Percentiles rank a stretch among this genome's conserved stretches.
phyloP scores from a whole-genome alignment of 31 red algal genomes.

The Pterothamnion heteromorphum region DNA sequence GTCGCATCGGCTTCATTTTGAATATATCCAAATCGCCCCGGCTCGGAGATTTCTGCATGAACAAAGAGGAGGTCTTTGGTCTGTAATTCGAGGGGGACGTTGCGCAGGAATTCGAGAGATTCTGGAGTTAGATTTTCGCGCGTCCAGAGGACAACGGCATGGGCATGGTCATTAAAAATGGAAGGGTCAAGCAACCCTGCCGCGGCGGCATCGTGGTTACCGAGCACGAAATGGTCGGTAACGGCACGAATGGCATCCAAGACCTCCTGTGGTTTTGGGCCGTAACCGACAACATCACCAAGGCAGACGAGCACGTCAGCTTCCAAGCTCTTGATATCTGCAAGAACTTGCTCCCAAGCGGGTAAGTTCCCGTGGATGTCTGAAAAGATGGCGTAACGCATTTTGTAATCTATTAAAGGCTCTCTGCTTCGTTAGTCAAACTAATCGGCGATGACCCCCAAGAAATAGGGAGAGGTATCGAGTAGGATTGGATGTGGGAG shows the following conservation, averaged over 20 bases:
- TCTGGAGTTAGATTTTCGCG: neutral
- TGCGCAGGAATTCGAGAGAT: neutral
- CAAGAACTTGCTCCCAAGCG: neutral
- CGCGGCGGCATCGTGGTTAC: neutral
- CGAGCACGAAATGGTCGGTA: neutral
- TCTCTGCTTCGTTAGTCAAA: too few relatives aligned
- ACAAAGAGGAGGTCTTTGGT: neutral
- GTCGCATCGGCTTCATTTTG: neutral
- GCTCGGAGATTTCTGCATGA: neutral
- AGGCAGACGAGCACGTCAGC: neutral
- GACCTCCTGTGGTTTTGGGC: neutral
- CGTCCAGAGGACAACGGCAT: neutral
- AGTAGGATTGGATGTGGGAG: too few relatives aligned
- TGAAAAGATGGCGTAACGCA: neutral
- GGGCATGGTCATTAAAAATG: neutral
- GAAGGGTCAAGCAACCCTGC: neutral
- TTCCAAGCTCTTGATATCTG: neutral
- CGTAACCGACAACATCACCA: neutral
- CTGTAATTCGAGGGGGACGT: neutral
- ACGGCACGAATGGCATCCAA: neutral
- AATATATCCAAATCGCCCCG: neutral
- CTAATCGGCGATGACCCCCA: too few relatives aligned
- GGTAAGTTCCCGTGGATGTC: neutral
- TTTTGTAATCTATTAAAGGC: too few relatives aligned
- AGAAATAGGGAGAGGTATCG: too few relatives aligned